Base-by-base conservation (phyloP, 768 basidiomycete genomes). In the Saitozyma podzolica region DNA sequence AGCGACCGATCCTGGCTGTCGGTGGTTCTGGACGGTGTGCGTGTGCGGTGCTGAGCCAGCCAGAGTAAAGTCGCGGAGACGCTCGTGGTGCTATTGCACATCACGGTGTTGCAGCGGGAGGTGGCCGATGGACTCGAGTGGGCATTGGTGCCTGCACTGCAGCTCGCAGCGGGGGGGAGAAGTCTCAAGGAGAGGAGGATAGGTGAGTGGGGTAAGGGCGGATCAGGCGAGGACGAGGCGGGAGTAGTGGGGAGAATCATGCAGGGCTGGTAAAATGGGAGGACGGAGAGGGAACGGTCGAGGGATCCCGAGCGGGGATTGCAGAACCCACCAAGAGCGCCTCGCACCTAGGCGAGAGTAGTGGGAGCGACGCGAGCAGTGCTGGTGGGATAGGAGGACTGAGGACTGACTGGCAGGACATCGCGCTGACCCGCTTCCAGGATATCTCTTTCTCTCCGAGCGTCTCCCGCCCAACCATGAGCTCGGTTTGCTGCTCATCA, bases 401-500 rank as follows among this genome's bases (percentile, higher is more conserved):
- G 29, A 29, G 29, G 29, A 29, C 29, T 29, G 29, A 29, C 29
- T 29, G 29, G 29, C 29, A 29, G 29, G 29, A 29, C 29, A 29
- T 29, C 13, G 29, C 14, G 43, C 40, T 43, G 19, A 42, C 29
- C 40, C 7, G 42, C 16, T 20, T 6, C 0, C 45, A 76, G 75
- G 75, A 6, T 76, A 76, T 50, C 50, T 72, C 10, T 76, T 68
- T 48, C 66, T 76, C 40, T 19, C 51, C 8, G 73, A 76, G 51
- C 43, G 64, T n/a, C 19, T 76, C 16, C 72, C 68, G 13, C 14
- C 20, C 14, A 60, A 40, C 0, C 72, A 76, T 55, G 72, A 76
- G 57, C 65, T 76, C 9, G 20, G 56, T 3, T 54, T 76, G 50
- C 50, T 76, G 61, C 19, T 76, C 17, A 69, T 76, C 63, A 76